Base-by-base conservation (phyloP, 345 rosid species). In the Noccaea caerulescens region DNA sequence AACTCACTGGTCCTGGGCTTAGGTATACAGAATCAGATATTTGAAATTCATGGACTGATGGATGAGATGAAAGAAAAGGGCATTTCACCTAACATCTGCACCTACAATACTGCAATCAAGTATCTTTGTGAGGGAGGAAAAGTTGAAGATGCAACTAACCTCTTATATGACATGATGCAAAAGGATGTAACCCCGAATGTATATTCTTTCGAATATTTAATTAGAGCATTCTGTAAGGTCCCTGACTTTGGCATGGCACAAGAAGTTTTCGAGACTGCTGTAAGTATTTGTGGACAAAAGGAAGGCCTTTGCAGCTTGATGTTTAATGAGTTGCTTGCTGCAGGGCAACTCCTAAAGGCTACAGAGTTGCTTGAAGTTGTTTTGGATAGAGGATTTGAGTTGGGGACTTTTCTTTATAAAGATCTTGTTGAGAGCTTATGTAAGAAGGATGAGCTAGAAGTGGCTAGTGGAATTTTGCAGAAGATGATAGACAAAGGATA, bases 1-100 rank as follows among this genome's bases (percentile, higher is more conserved):
- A 91, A 94, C 80, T 89, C 97, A 12, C 76, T 94, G 76, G 89
- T 91, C 72, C 77, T 81, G 54, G 96, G 97, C 18, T 81, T 91
- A 10, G 99, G 92, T 62, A 89, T 79, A 63, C 82, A 88, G 81
- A 82, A 83, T 50, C 92, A 89, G 80, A 80, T 84, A 79, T 94
- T 91, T 85, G 99, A 94, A 80, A 83, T 91, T 58, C 83, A 89
- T 71, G 99, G 99, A 58, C 79, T 91, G 75, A 80, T 94, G 76
- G 85, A 94, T 83, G 99, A 94, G 84, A 94, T 91, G 99, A 88
- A 51, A 78, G 99, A 94, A 82, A 85, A 81, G 63, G 96, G 93
- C 36, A 70, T 91, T 74, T 82, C 86, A 71, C 99, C 99, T 71
- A 71, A 88, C 82, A 87, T 88, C 33, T 79, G 61, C 73, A 94